Percentiles rank a stretch among this genome's conserved stretches.
These are phyloP conservation scores for Fusarium citri DNA, from an alignment of 2,329 filamentous ascomycete species.

Conservation along the genomic window DNA sequence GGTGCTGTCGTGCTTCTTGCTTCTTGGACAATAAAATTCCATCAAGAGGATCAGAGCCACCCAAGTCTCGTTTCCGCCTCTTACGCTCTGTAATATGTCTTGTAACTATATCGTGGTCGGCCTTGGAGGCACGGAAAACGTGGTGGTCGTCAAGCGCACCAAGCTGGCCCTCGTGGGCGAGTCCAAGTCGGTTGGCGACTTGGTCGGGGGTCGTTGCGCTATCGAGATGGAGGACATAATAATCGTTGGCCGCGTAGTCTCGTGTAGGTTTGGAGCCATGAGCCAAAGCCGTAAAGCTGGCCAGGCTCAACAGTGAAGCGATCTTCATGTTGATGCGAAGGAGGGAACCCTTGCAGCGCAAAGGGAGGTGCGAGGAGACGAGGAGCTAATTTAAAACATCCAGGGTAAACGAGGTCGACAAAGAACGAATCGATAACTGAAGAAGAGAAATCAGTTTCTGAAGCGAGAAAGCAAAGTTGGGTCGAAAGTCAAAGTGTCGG, in stretches of 20 bases:
- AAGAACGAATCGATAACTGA: slow-evolving; percentile 19
- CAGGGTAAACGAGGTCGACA: slow-evolving; percentile 27
- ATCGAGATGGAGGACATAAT: slow-evolving; percentile 90
- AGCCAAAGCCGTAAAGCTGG: slow-evolving; percentile 62
- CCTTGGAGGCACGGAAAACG: slow-evolving; percentile 81
- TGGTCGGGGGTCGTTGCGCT: slow-evolving; percentile 72
- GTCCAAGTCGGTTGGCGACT: slow-evolving; percentile 77
- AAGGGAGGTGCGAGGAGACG: slow-evolving; percentile 30
- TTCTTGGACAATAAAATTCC: slow-evolving; percentile 84
- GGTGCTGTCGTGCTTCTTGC: slow-evolving; percentile 64
- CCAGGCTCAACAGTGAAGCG: slow-evolving; percentile 63
- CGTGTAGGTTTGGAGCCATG: slow-evolving; percentile 66
- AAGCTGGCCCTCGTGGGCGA: slow-evolving; percentile 83
- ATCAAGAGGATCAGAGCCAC: slow-evolving; percentile 72
- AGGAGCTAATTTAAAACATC: slow-evolving; percentile 41
- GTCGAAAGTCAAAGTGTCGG: slow-evolving; percentile 10
- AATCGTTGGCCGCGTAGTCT: slow-evolving; percentile 85
- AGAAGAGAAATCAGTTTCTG: slow-evolving; percentile 14
- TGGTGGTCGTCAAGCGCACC: slow-evolving; percentile 84
- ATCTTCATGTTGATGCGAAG: slow-evolving; percentile 59
- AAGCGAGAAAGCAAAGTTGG: neutral
- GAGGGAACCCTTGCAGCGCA: slow-evolving; percentile 35
- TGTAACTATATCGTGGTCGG: slow-evolving; percentile 69
- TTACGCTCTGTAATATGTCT: slow-evolving; percentile 64
- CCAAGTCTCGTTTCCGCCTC: slow-evolving; percentile 70